Evolutionary conservation across 1,284 basidiomycete species (phyloP).

Genomic region (Trichosporon sp.): DNA sequence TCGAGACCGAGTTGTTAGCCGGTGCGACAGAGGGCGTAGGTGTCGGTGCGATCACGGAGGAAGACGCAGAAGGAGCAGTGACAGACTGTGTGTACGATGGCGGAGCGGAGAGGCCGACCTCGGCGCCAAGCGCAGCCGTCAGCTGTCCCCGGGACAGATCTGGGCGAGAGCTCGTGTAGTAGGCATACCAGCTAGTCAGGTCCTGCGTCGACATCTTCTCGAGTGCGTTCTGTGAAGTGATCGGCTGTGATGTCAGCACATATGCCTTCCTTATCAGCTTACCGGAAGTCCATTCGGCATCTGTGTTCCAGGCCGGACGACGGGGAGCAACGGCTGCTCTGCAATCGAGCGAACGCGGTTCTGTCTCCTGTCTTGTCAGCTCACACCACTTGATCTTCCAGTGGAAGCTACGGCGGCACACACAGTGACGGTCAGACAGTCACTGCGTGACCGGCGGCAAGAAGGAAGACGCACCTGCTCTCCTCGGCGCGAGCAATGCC

Average conservation of each 20-base stretch:
- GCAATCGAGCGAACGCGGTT: slow-evolving; percentile 6
- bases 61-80: neutral
- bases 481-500: slow-evolving; percentile 10
- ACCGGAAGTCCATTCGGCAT: neutral
- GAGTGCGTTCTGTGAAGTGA: neutral
- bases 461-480: neutral
- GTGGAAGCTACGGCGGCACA: too few relatives aligned
- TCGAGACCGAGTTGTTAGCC: neutral
- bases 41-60: neutral
- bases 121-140: neutral
- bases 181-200: slow-evolving; percentile 6
- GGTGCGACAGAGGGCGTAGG: neutral
- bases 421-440: neutral
- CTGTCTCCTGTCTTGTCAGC: slow-evolving; percentile 9
- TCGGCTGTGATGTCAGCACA: slow-evolving; percentile 1
- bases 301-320: neutral
- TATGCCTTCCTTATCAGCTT: neutral
- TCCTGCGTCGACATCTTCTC: slow-evolving; percentile 9
- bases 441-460: slow-evolving; percentile 7
- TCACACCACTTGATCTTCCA: too few relatives aligned
- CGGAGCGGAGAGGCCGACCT: slow-evolving; percentile 9
- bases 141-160: neutral
- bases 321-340: slow-evolving; percentile 7
- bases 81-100: neutral
- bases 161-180: slow-evolving; percentile 8